Evolutionary conservation across 768 basidiomycete species (phyloP), one percentile per base, ranked within the genome.

Genomic region (Psilocybe cyanescens): DNA sequence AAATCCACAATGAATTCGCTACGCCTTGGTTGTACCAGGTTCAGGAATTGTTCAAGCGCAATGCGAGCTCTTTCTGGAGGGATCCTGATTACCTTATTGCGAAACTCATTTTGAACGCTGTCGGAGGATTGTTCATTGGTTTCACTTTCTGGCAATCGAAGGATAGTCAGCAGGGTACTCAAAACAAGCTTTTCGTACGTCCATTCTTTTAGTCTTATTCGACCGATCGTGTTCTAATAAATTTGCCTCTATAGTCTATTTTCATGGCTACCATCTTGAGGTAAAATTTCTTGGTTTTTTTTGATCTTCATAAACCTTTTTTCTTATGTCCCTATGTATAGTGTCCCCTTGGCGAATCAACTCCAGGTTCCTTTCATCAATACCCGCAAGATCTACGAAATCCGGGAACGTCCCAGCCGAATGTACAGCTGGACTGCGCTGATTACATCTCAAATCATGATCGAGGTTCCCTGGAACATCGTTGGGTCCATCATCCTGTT

Each of bases 401-500:
- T 86, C 30, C 81, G 89, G 14, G 89, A 90, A 69, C 79, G 84
- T 0, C 79, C 87, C 0, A 86, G 84, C 58, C 75, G 82, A 39
- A 88, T 86, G 74, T 90, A 90, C 71, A 79, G 78, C 55, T 90
- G 88, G 88, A 76, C 80, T 0, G 85, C 86, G 0, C 75, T 87
- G 14, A 62, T 85, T 17, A 82, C 83, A 0, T 76, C 86, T 0
- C 83, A 84, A 66, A 72, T 88, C 50, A 61, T 87, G 2, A 78
- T 82, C 3, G 87, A 87, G 64, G 48, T 87, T 1, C 87, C 87
- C 1, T 87, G 84, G 83, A 87, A 87, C 60, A 81, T 88, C 37
- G 4, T 85, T 3, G 82, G 82, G 37, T 84, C 86, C 0, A 75
- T 80, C 0, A 54, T 90, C 8, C 81, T 85, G 75, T 91, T 83